Evolutionary conservation across 331 rosid genomes (phyloP).

Genomic region (Malus hybrid): DNA sequence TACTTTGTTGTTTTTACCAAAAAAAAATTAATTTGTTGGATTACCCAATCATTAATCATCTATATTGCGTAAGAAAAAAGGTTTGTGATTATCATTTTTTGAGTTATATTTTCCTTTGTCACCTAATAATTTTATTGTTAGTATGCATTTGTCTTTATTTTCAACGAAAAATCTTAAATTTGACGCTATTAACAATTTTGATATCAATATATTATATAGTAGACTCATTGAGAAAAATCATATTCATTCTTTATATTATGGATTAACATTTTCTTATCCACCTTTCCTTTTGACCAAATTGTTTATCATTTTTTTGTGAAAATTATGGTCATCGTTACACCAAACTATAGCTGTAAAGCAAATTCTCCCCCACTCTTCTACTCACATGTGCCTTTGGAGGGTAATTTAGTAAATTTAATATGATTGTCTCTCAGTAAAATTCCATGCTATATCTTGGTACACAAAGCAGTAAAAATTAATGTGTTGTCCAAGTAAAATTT

Average conservation of each 20-base stretch:
- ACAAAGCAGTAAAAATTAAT: not conserved
- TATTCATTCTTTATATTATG: not conserved
- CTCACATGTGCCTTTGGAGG: not conserved
- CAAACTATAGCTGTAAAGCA: slow-evolving; percentile 12
- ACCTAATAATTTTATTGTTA: too few species aligned
- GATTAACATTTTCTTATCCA: not conserved
- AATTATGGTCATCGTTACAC: not conserved
- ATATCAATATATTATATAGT: too few species aligned
- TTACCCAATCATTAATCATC: too few species aligned
- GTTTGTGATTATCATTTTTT: too few species aligned
- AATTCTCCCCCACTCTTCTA: not conserved
- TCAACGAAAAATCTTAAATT: too few species aligned
- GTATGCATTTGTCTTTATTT: too few species aligned
- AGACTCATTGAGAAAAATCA: not conserved
- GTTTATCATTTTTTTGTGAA: not conserved
- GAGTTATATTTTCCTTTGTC: too few species aligned
- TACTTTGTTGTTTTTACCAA: too few species aligned
- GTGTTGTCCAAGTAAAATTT: not conserved
- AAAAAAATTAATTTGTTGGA: too few species aligned
- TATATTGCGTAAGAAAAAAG: too few species aligned
- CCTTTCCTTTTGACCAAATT: slow-evolving; percentile 8
- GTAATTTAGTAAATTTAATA: not conserved
- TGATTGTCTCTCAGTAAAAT: not conserved
- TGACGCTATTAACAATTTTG: too few species aligned
- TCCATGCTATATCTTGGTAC: not conserved